Conservation (phyloP, 805 yeast genomes). For the Metschnikowia noctiluminum region DNA sequence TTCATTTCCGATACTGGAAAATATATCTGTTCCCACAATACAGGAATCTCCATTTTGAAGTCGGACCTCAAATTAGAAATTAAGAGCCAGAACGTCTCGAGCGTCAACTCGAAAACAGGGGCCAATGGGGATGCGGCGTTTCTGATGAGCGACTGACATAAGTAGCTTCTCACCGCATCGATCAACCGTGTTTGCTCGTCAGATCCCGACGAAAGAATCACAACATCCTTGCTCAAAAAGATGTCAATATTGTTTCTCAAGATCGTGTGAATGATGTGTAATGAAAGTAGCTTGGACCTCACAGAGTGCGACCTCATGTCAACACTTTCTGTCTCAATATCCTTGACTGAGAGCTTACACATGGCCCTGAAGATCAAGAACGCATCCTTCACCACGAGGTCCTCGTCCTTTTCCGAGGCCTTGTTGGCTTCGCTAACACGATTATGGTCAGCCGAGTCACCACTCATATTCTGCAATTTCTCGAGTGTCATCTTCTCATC, state of each 20-base stretch:
- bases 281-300: conserved; percentile 83
- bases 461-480: conserved; percentile 54
- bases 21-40: conserved; percentile 87
- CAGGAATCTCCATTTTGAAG: conserved; percentile 91
- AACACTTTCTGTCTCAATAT: conserved; percentile 68
- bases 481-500: conserved; percentile 48
- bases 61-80: conserved; percentile 79
- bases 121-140: conserved; percentile 91
- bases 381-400: conserved; percentile 80
- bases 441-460: conserved; percentile 48
- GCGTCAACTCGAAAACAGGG: conserved; percentile 85
- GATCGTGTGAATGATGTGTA: conserved; percentile 84
- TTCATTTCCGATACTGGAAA: conserved; percentile 92
- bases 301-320: conserved; percentile 91
- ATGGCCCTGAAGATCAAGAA: conserved; percentile 89
- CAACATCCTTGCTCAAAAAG: conserved; percentile 59
- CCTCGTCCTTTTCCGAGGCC: conserved; percentile 54
- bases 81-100: conserved; percentile 91
- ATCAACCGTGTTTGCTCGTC: conserved; percentile 60
- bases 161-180: conserved; percentile 77
- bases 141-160: conserved; percentile 78
- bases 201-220: conserved; percentile 46
- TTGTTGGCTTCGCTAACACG: conserved; percentile 47
- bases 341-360: conserved; percentile 88
- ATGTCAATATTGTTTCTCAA: conserved; percentile 81